phyloP scores from a whole-genome alignment of 257 asterid genomes.

The Marsdenia floribunda region DNA sequence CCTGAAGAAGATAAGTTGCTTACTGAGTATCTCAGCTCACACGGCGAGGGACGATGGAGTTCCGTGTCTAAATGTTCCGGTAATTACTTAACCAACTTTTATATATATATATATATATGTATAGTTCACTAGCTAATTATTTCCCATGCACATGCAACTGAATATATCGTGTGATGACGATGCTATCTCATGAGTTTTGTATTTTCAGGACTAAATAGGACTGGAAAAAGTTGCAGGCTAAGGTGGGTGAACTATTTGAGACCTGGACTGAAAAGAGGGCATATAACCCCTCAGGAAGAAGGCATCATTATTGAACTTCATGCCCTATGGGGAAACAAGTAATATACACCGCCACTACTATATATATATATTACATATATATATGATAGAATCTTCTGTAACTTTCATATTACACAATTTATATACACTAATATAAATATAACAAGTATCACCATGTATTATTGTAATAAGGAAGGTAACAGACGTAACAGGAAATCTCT shows the following conservation, averaged over 20 bases:
- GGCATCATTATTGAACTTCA: constrained; percentile 44
- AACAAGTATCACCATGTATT: no score
- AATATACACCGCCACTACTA: background rate
- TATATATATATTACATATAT: no score
- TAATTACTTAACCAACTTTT: background rate
- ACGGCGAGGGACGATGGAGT: constrained; percentile 48
- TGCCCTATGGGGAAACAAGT: constrained; percentile 50
- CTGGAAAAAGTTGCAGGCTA: constrained; percentile 43
- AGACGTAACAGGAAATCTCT: no score
- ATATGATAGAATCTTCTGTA: no score
- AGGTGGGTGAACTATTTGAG: constrained; percentile 49
- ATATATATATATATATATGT: no score
- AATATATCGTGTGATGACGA: no score
- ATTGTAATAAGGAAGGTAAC: no score
- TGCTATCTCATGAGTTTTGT: no score
- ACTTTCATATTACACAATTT: no score
- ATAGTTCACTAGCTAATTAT: no score
- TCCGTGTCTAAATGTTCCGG: constrained; percentile 37
- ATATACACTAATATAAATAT: no score
- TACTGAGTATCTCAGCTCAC: constrained; percentile 25
- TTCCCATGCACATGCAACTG: constrained; percentile 2
- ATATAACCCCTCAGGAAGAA: constrained; percentile 40
- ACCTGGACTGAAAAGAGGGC: constrained; percentile 42
- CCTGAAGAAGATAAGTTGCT: constrained; percentile 42
- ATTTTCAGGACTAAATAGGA: constrained; percentile 37